Evolutionary conservation across 345 rosid genomes (phyloP).

Genomic region (Pugionium cornutum): DNA sequence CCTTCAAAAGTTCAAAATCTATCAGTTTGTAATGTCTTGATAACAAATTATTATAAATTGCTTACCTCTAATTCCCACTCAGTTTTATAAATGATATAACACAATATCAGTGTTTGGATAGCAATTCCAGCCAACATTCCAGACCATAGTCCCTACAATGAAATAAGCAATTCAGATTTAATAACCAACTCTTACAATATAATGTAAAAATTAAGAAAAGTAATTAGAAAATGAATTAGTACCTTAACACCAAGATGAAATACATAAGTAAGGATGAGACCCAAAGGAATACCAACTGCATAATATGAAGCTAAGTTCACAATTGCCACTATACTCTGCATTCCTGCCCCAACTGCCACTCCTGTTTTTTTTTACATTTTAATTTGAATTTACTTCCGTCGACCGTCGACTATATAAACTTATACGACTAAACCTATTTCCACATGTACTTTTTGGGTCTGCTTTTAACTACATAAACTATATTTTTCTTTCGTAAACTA

Average conservation of each 20-base stretch:
- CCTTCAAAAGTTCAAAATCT: constrained; percentile 26
- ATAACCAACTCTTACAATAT: neutral
- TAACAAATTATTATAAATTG: neutral
- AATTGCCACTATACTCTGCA: constrained; percentile 60
- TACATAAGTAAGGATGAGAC: constrained; percentile 59
- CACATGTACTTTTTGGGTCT: no score
- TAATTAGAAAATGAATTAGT: neutral
- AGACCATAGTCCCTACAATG: constrained; percentile 56
- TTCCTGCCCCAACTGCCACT: constrained; percentile 77
- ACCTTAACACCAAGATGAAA: constrained; percentile 58
- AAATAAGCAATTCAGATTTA: neutral
- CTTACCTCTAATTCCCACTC: constrained; percentile 59
- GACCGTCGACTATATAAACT: no score
- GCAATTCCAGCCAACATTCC: constrained; percentile 55
- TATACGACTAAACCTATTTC: no score
- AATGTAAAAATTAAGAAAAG: no score
- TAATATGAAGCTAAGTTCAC: constrained; percentile 62
- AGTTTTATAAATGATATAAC: constrained; percentile 50
- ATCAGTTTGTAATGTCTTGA: neutral
- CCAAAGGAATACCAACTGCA: constrained; percentile 63
- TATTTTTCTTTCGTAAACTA: no score
- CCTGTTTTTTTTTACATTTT: constrained; percentile 43
- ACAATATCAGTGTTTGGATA: constrained; percentile 42
- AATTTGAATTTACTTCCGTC: no score
- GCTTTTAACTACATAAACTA: no score